Evolutionary conservation across 2,329 filamentous ascomycete genomes (phyloP), one percentile per base, ranked within the genome.

Genomic region (Fusarium abutilonis): DNA sequence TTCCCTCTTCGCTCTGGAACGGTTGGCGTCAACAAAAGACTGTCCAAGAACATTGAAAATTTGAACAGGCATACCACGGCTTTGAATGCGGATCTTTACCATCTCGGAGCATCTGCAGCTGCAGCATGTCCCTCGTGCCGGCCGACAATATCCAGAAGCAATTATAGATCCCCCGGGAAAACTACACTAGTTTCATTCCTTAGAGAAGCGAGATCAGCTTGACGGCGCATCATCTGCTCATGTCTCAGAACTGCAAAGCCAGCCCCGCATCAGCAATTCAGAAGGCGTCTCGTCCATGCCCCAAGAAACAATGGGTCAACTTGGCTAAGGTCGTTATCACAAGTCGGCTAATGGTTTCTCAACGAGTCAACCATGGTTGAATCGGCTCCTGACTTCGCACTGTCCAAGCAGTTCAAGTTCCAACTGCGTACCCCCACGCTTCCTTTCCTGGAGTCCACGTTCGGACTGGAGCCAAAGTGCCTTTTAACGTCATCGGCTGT

Each of bases 121-220:
- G 62, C 38, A 63, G 21, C 42, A 47, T 50, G 49, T 50, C 34
- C 38, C 57, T 63, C 38, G 48, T 55, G 47, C 58, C 36, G 26
- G 45, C 53, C 57, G 52, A 54, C 50, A 26, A 26, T 55, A 34
- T 40, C 42, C 58, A 73, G 56, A 73, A 73, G 71, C 68, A 73
- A 73, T 70, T 70, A 69, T 73, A 69, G 65, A 71, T 73, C 60
- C 56, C 68, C 45, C 71, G 69, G 36, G 70, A 44, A 63, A 73
- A 73, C 70, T 70, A 62, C 61, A 67, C 68, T 70, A 72, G 45
- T 46, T 57, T 50, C 58, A 50, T 55, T 60, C 17, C 40, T 55
- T 34, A 52, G 11, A 52, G 28, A 46, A 42, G 17, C 32, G 39
- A 58, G 47, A 28, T 44, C 38, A 52, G 40, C 41, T 36, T 14